Conservation (phyloP, 108 stramenopile species). For the Aureococcus anophagefferens region DNA sequence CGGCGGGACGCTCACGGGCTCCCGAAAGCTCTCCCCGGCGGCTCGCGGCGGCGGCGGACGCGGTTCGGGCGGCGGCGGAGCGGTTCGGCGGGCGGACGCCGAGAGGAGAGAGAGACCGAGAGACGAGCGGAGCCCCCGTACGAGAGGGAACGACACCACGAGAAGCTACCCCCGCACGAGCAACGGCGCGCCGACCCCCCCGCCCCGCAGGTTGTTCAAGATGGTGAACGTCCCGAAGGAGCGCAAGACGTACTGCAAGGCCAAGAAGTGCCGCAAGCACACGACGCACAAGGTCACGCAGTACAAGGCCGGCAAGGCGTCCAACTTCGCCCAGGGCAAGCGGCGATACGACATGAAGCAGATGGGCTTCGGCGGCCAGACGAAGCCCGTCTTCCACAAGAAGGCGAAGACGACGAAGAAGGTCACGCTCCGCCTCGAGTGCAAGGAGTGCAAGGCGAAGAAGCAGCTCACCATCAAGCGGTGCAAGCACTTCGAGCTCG, state of each 20-base stretch:
- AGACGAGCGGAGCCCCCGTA: too few relatives aligned
- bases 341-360: constrained; percentile 99
- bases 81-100: too few relatives aligned
- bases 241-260: constrained; percentile 94
- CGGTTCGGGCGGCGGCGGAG: too few relatives aligned
- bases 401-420: constrained; percentile 99
- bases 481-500: constrained; percentile 99
- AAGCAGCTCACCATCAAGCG: constrained; percentile 95
- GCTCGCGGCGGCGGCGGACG: too few relatives aligned
- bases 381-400: constrained; percentile 99
- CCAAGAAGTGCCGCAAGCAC: constrained; percentile 94
- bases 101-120: too few relatives aligned
- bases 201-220: too few relatives aligned
- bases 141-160: too few relatives aligned
- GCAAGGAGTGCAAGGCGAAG: constrained; percentile 99
- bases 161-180: too few relatives aligned
- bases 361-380: constrained; percentile 99
- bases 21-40: too few relatives aligned
- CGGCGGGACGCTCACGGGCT: too few relatives aligned
- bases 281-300: constrained; percentile 97
- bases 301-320: constrained; percentile 99
- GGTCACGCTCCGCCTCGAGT: constrained; percentile 95
- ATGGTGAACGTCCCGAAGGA: constrained; percentile 99
- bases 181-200: too few relatives aligned
- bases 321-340: constrained; percentile 99